These are phyloP conservation scores for Leccinum sublutescens DNA, from an alignment of 768 basidiomycete species.

Conservation along the genomic window DNA sequence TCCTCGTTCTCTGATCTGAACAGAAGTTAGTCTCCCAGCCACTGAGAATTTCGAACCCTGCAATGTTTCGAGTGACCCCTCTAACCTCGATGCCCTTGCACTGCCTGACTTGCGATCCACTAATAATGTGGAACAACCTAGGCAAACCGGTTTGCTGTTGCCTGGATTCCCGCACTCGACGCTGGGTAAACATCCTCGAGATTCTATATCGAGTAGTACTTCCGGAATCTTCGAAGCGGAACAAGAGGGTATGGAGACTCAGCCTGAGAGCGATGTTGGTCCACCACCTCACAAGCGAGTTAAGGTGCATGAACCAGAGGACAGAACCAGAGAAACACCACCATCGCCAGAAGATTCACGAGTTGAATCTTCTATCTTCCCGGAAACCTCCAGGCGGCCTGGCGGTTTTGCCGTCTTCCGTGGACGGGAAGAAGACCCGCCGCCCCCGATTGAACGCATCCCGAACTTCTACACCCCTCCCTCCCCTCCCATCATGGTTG, in stretches of 20 bases:
- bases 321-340: constrained; percentile 15
- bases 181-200: constrained; percentile 68
- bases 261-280: constrained; percentile 36
- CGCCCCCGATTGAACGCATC: constrained; percentile 51
- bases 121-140: constrained; percentile 12
- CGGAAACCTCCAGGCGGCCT: constrained; percentile 19
- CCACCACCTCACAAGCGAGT: constrained; percentile 55
- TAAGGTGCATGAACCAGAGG: constrained; percentile 35
- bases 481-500: constrained; percentile 38
- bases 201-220: constrained; percentile 44
- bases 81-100: constrained; percentile 16
- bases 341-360: constrained; percentile 11
- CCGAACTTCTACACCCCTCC: constrained; percentile 49
- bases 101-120: constrained; percentile 10
- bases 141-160: constrained; percentile 20
- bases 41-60: constrained; percentile 20
- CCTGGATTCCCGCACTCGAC: constrained; percentile 44
- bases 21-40: constrained; percentile 17
- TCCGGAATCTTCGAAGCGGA: constrained; percentile 42
- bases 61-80: constrained; percentile 20
- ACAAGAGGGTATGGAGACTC: constrained; percentile 41
- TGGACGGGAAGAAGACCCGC: constrained; percentile 42
- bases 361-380: constrained; percentile 17
- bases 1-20: constrained; percentile 14
- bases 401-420: constrained; percentile 49